phyloP scores from a whole-genome alignment of 164 flowering plant species.

The Saururus chinensis region DNA sequence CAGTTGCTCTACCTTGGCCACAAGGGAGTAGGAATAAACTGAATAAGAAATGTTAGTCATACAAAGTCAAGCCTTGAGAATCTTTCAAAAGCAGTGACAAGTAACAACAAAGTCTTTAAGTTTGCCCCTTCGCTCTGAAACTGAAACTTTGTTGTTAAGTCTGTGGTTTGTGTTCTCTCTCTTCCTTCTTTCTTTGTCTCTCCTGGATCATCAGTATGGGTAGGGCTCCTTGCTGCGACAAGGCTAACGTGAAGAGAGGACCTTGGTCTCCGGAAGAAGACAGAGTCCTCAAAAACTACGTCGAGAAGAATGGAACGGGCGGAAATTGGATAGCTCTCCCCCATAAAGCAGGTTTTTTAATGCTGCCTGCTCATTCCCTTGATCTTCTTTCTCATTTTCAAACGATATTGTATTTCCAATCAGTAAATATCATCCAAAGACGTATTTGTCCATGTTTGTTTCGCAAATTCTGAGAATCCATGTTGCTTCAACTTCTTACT shows the following conservation, averaged over 20 bases:
- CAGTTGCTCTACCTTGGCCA: no score
- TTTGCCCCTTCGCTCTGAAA: not conserved
- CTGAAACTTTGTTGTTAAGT: not conserved
- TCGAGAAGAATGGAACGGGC: constrained; percentile 56
- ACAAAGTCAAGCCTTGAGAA: not conserved
- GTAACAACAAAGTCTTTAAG: not conserved
- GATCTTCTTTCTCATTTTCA: not conserved
- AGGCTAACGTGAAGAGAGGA: constrained; percentile 76
- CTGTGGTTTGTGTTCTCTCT: not conserved
- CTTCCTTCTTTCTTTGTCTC: not conserved
- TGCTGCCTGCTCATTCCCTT: not conserved
- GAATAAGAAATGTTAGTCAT: no score
- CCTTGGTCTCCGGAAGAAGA: constrained; percentile 93
- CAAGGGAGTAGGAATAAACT: no score
- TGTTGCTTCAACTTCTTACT: no score
- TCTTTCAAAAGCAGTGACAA: not conserved
- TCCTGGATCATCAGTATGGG: constrained; percentile 29
- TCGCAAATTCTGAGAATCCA: no score
- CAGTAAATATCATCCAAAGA: no score
- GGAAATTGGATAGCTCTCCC: constrained; percentile 85
- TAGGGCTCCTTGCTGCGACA: constrained; percentile 92
- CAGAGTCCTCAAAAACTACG: constrained; percentile 44
- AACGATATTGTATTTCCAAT: no score
- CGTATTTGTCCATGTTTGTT: no score
- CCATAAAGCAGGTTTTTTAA: constrained; percentile 34